Evolutionary conservation across 805 yeast species (phyloP), one percentile per base, ranked within the genome.

Genomic region (Saturnispora sanitii): DNA sequence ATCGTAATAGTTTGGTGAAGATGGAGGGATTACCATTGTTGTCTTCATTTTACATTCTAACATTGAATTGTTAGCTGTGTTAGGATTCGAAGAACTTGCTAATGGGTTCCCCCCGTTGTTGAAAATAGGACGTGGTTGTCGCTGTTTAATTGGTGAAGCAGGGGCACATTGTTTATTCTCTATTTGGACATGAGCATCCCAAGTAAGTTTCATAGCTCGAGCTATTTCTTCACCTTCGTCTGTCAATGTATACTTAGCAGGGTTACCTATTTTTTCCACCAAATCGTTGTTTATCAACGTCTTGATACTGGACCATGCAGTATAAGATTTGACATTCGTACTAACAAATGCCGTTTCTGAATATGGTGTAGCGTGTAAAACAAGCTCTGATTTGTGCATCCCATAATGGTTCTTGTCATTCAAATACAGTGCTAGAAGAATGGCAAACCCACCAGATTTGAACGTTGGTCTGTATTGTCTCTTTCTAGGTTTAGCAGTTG

Each of bases 371-470:
- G 83, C 94, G 15, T 56, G 50, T 8, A 65, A 52, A 2, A 73
- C 62, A 5, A 87, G 69, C 29, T 75, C 80, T 9, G 73, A 74
- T 52, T 75, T 81, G 4, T 78, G 67, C 50, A 83, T 52, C 0
- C 95, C 94, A n/a, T 57, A 52, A 17, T 67, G 57, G 2, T 58
- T 50, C 4, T 60, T 56, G 50, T 79, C 86, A 21, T 54, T 56
- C 34, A 73, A 65, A 37, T 67, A 61, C 3, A 87, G 59, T 0
- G 79, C 78, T 16, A 85, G 45, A 16, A 87, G 51, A 7, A 87
- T 81, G 0, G 92, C 95, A 62, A 83, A 88, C 0, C 83, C 94
- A 1, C 96, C 96, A 0, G 92, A 76, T 27, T 88, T 62, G 45
- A 76, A 75, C 36, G 66, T 68, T 0, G 96, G 96, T 0, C 86